Evolutionary conservation across 2,329 filamentous ascomycete genomes (phyloP).

Genomic region (Fragosphaeria purpurea): DNA sequence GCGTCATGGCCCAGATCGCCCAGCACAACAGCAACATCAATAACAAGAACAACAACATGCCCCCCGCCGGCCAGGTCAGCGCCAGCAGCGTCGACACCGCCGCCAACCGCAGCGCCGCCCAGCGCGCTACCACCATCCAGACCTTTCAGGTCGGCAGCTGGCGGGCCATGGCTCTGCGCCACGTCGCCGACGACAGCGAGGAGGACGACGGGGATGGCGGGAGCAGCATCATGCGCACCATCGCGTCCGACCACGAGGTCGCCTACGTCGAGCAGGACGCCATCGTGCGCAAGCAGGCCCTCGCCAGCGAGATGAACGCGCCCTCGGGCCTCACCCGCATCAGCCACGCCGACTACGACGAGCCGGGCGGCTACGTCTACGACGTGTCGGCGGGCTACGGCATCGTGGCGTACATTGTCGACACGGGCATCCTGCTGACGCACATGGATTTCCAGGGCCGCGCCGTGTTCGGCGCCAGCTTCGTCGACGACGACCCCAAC

Average conservation of each 20-base stretch:
- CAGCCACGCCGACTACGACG: slow-evolving; percentile 30
- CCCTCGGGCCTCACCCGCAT: slow-evolving; percentile 44
- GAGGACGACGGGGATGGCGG: slow-evolving; percentile 30
- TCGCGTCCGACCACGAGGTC: slow-evolving; percentile 19
- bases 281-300: slow-evolving; percentile 26
- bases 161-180: slow-evolving; percentile 37
- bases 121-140: slow-evolving; percentile 21
- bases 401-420: slow-evolving; percentile 54
- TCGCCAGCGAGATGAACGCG: slow-evolving; percentile 42
- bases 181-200: slow-evolving; percentile 24
- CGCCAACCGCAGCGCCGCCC: neutral
- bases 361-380: slow-evolving; percentile 35
- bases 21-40: slow-evolving; percentile 40
- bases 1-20: slow-evolving; percentile 37
- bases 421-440: slow-evolving; percentile 49
- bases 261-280: slow-evolving; percentile 37
- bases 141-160: slow-evolving; percentile 38
- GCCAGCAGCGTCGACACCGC: neutral
- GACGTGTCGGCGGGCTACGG: slow-evolving; percentile 42
- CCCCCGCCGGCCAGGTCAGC: neutral
- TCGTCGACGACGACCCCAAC: slow-evolving; percentile 35
- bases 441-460: slow-evolving; percentile 49
- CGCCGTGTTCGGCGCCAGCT: slow-evolving; percentile 43
- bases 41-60: slow-evolving; percentile 26
- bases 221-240: too few species aligned